These are phyloP conservation scores for Peziza echinospora DNA, from an alignment of 495 filamentous ascomycete genomes.

Conservation along the genomic window DNA sequence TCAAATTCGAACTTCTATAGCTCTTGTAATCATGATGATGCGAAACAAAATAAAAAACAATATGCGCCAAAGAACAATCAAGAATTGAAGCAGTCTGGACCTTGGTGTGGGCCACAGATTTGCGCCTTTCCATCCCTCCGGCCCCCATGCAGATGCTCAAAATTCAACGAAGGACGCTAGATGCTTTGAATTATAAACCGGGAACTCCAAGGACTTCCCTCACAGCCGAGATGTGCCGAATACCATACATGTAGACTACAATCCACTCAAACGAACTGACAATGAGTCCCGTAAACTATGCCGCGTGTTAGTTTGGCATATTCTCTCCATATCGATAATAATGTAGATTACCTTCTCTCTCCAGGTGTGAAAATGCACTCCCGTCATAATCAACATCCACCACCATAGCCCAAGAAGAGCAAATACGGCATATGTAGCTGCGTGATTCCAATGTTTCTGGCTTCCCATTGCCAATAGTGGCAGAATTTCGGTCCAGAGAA, in stretches of 20 bases:
- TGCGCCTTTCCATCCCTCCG: too few relatives aligned
- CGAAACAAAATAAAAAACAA: too few relatives aligned
- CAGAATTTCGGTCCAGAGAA: conserved; percentile 59
- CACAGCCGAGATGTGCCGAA: conserved; percentile 5
- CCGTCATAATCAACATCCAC: conserved; percentile 98
- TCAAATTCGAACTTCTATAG: too few relatives aligned
- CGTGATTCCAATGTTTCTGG: conserved; percentile 19
- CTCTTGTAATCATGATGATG: too few relatives aligned
- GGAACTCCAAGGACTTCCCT: conserved; percentile 10
- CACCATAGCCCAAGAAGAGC: conserved; percentile 40
- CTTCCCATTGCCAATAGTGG: conserved; percentile 11
- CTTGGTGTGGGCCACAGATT: too few relatives aligned
- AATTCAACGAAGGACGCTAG: too few relatives aligned
- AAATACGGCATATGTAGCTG: conserved; percentile 25
- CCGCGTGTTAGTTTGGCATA: too few relatives aligned
- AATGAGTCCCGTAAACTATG: conserved; percentile 14
- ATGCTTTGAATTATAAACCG: conserved; percentile 14
- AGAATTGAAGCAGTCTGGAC: too few relatives aligned
- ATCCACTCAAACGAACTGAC: conserved; percentile 10
- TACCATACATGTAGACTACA: conserved; percentile 11
- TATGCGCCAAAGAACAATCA: too few relatives aligned
- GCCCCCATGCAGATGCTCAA: too few relatives aligned
- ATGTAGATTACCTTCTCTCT: conserved; percentile 89
- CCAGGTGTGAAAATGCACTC: conserved; percentile 95
- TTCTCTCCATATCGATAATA: too few relatives aligned